A percentile compares a stretch with the other conserved stretches of the same genome.
Evolutionary conservation across 306 rosid species (phyloP).

Genomic region (Dicorynia guianensis): DNA sequence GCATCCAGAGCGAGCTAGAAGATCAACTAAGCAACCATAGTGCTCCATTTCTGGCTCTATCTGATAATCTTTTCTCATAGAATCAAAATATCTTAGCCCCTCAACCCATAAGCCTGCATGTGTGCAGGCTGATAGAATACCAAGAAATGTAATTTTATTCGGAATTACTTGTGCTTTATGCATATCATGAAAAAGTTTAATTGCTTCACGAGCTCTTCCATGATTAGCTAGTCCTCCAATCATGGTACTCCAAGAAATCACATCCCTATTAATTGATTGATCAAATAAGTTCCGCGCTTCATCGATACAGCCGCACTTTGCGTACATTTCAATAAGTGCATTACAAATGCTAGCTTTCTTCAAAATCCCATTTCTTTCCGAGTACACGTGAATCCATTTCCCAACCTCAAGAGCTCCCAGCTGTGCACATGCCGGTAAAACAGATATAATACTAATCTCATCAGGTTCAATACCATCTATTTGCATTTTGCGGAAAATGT

Average conservation of each 20-base stretch:
- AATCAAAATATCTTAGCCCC: constrained; percentile 67
- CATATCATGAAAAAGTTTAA: constrained; percentile 69
- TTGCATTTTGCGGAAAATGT: constrained; percentile 73
- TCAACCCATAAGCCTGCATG: constrained; percentile 76
- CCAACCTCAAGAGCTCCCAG: constrained; percentile 85
- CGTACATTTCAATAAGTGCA: constrained; percentile 58
- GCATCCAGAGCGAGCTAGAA: constrained; percentile 75
- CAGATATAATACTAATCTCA: constrained; percentile 73
- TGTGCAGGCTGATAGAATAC: constrained; percentile 76
- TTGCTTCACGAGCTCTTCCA: constrained; percentile 69
- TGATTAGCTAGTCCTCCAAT: constrained; percentile 77
- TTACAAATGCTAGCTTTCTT: constrained; percentile 55
- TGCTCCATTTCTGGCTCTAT: constrained; percentile 70
- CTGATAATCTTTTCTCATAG: constrained; percentile 51
- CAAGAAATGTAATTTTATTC: constrained; percentile 75
- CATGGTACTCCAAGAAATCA: constrained; percentile 90
- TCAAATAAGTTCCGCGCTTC: constrained; percentile 66
- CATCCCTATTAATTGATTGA: constrained; percentile 61
- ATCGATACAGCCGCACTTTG: constrained; percentile 76
- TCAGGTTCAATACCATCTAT: constrained; percentile 70
- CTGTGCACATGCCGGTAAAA: constrained; percentile 80
- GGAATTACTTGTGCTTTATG: constrained; percentile 54
- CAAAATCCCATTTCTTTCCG: constrained; percentile 53
- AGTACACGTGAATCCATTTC: constrained; percentile 78
- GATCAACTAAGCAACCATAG: constrained; percentile 89